These are phyloP conservation scores for Uncinocarpus reesii DNA, from an alignment of 2,329 filamentous ascomycete species.

Conservation along the genomic window DNA sequence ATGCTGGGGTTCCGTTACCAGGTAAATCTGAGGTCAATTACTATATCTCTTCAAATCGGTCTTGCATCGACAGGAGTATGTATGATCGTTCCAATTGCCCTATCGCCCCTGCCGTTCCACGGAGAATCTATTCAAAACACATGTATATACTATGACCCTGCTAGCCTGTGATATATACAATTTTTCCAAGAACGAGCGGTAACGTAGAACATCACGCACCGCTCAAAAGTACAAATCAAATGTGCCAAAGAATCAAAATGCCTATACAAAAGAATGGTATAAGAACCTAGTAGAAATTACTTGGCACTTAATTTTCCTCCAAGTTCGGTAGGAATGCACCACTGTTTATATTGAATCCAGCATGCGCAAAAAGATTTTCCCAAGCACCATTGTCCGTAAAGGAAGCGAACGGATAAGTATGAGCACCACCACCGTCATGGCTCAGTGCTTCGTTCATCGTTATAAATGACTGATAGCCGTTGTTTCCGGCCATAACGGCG, in stretches of 20 bases:
- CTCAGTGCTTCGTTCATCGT: neutral
- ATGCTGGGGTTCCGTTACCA: no score
- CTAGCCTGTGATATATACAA: slow-evolving; percentile 15
- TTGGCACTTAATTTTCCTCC: slow-evolving; percentile 2
- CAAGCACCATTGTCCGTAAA: slow-evolving; percentile 18
- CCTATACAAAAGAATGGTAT: no score
- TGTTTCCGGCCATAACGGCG: neutral
- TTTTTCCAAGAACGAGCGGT: neutral
- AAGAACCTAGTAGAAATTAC: neutral
- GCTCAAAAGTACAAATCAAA: neutral
- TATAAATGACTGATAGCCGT: neutral
- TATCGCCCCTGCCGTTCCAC: no score
- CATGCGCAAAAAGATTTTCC: slow-evolving; percentile 20
- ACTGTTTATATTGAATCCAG: slow-evolving; percentile 20
- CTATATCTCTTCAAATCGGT: no score
- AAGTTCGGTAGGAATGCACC: slow-evolving; percentile 18
- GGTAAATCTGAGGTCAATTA: no score
- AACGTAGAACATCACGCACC: neutral
- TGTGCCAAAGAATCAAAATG: neutral
- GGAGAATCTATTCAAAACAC: neutral
- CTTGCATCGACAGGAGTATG: no score
- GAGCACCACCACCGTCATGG: neutral
- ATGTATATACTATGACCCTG: no score
- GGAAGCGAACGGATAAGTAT: slow-evolving; percentile 11
- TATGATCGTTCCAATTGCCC: no score